Conservation (phyloP, 2,329 filamentous ascomycete genomes). For the Arthrinium phaeospermum region DNA sequence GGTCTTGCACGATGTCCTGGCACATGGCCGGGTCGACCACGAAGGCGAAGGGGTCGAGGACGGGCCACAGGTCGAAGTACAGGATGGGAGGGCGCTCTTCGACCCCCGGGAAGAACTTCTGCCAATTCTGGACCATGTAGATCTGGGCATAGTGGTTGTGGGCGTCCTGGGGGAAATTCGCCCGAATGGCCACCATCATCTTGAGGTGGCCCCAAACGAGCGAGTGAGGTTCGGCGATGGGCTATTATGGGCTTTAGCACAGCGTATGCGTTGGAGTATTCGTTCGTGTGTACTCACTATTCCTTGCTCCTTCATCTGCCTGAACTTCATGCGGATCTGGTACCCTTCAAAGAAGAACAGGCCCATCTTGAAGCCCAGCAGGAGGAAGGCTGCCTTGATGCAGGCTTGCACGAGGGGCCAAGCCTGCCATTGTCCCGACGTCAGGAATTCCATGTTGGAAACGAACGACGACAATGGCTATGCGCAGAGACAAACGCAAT, state of each 20-base stretch:
- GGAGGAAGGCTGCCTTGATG: constrained; percentile 1
- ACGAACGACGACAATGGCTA: not conserved
- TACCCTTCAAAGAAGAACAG: constrained; percentile 16
- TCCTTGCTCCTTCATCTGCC: constrained; percentile 15
- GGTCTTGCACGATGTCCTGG: constrained; percentile 40
- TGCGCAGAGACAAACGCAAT: not conserved
- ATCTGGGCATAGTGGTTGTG: constrained; percentile 30
- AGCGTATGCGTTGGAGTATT: not conserved
- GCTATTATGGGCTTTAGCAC: constrained; percentile 3
- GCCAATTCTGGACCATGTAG: constrained; percentile 26
- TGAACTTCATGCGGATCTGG: constrained; percentile 11
- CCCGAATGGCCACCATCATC: constrained; percentile 27
- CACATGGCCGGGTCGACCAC: constrained; percentile 41
- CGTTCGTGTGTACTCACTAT: not conserved
- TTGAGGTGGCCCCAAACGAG: constrained; percentile 37
- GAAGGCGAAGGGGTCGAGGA: constrained; percentile 38
- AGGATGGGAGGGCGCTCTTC: constrained; percentile 34
- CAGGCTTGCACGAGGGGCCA: not conserved
- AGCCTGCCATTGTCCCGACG: constrained; percentile 5
- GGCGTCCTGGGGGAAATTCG: constrained; percentile 27
- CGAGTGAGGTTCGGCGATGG: constrained; percentile 33
- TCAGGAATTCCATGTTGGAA: not conserved
- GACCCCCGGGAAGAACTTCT: constrained; percentile 32
- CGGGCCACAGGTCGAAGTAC: constrained; percentile 42
- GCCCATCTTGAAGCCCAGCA: constrained; percentile 11